Percentiles rank a stretch among this genome's conserved stretches.
phyloP scores from a whole-genome alignment of 2,329 filamentous ascomycete genomes.

The Cladosporium oxysporum region DNA sequence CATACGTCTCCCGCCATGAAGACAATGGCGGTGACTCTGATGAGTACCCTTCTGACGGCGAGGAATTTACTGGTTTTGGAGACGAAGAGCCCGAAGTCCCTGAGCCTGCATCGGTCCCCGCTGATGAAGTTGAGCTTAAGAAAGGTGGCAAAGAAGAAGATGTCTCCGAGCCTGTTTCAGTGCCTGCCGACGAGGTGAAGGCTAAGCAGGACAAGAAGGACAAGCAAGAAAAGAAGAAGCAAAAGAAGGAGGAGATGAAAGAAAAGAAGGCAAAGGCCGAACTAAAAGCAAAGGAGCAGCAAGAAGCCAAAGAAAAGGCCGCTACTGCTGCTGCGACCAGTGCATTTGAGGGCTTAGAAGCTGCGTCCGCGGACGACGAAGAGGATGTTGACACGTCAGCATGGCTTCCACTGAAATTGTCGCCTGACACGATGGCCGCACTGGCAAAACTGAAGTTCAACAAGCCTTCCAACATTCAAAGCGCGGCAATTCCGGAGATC shows the following conservation, averaged over 20 bases:
- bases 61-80: conserved; percentile 67
- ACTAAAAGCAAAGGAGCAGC: conserved; percentile 21
- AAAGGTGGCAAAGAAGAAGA: conserved; percentile 33
- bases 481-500: conserved; percentile 76
- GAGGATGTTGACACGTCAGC: conserved; percentile 71
- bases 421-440: conserved; percentile 68
- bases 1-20: conserved; percentile 38
- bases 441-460: conserved; percentile 78
- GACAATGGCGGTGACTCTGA: conserved; percentile 35
- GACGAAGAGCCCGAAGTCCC: conserved; percentile 34
- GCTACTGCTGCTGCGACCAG: conserved; percentile 32
- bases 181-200: conserved; percentile 26
- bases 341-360: conserved; percentile 54
- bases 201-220: conserved; percentile 30
- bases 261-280: conserved; percentile 30
- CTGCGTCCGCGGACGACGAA: conserved; percentile 54
- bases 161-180: conserved; percentile 28
- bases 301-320: conserved; percentile 10
- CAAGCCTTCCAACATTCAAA: conserved; percentile 80
- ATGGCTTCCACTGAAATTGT: conserved; percentile 76
- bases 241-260: conserved; percentile 28
- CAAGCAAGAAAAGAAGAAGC: conserved; percentile 26
- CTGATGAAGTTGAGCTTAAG: conserved; percentile 28
- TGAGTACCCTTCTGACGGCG: conserved; percentile 40
- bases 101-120: conserved; percentile 28